Evolutionary conservation across 2,329 filamentous ascomycete genomes (phyloP).

Genomic region (Colletotrichum brevisporum): DNA sequence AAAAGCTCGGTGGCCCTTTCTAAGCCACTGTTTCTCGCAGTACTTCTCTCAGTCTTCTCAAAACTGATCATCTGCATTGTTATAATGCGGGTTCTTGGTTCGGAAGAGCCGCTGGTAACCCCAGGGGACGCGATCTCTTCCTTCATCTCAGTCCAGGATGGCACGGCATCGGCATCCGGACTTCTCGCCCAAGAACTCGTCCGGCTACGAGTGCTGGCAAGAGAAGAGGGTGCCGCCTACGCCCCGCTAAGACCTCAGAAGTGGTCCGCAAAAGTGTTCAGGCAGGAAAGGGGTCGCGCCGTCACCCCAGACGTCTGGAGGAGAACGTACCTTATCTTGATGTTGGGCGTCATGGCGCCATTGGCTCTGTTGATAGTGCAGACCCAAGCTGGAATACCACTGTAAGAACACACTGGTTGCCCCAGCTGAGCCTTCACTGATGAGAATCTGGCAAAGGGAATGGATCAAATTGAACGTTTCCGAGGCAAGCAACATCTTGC

Average conservation of each 20-base stretch:
- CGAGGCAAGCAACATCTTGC: background rate
- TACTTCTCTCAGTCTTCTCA: background rate
- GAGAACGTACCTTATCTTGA: slow-evolving; percentile 1
- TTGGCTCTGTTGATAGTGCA: background rate
- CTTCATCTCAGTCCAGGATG: background rate
- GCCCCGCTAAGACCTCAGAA: background rate
- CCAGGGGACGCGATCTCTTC: slow-evolving; percentile 16
- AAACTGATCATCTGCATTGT: background rate
- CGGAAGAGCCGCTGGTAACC: background rate
- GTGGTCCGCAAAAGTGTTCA: background rate
- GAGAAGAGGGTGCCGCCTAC: background rate
- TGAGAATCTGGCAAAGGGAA: background rate
- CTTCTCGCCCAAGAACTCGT: background rate
- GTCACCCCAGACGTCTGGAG: background rate
- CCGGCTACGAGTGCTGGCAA: background rate
- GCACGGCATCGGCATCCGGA: background rate
- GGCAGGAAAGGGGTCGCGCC: background rate
- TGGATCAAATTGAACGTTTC: background rate
- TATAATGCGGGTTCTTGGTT: background rate
- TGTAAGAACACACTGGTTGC: background rate
- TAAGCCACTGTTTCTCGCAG: background rate
- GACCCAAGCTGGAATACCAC: background rate
- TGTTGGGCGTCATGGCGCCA: background rate
- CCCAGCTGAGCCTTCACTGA: too few species aligned
- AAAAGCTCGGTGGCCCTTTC: background rate